Base-by-base conservation (phyloP, 352 stramenopile genomes). In the Phytophthora fragariae region DNA sequence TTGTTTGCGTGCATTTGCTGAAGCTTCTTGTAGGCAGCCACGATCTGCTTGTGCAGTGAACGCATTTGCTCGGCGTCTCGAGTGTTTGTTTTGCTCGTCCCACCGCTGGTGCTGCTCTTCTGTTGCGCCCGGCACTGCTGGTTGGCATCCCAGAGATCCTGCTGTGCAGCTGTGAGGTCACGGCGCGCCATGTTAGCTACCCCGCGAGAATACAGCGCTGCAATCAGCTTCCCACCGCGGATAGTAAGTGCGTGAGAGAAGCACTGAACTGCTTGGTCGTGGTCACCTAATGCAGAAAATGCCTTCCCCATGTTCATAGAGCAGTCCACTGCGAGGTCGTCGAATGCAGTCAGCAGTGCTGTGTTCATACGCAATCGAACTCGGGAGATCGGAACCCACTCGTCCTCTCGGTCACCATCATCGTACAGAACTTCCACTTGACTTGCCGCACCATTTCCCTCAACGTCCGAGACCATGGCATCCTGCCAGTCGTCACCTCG, bases 301-400 rank as follows among this genome's bases (percentile, higher is more conserved):
- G 84, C 80, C 71, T 94, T 95, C 33, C 85, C 89, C 81, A 93
- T 92, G 63, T 96, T 96, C 89, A 96, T 93, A 2, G 73, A 85
- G 57, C 88, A 92, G 75, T 93, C 82, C 14, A 92, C 83, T 14
- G 74, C 62, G 24, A 95, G 54, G 0, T 79, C 77, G 12, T 87
- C 80, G 47, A 93, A 93, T 11, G 71, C 70, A 50, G 71, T 63
- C 19, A 93, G 69, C 29, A 85, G 55, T 14, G 58, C 66, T 31
- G 88, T 91, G 41, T 83, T 75, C 77, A 94, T 82, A 5, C 84
- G 85, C 47, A 93, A 58, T 17, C 83, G 76, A 58, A 93, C 76
- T 3, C 80, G 84, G 46, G 80, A 77, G 37, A 80, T 70, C 6
- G 84, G 37, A 19, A 83, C 70, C 57, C 90, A 85, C 11, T 79